Conservation (phyloP, 352 stramenopile genomes). For the Phytophthora agathidicida region DNA sequence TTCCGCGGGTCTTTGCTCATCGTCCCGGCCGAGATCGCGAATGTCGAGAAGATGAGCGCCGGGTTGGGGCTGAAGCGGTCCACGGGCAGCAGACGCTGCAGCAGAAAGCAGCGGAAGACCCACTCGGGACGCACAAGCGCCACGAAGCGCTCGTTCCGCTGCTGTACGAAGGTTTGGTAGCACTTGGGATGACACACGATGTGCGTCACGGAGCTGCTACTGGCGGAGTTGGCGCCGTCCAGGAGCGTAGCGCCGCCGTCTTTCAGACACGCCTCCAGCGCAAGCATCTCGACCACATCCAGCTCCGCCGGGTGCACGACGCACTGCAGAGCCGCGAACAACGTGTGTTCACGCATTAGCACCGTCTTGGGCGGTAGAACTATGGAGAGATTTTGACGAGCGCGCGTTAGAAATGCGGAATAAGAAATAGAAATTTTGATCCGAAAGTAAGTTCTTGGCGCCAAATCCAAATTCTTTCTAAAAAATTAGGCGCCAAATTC, state of each 20-base stretch:
- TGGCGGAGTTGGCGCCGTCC: constrained; percentile 22
- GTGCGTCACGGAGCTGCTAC: constrained; percentile 52
- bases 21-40: constrained; percentile 70
- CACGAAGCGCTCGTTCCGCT: constrained; percentile 72
- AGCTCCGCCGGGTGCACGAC: constrained; percentile 63
- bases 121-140: constrained; percentile 79
- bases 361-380: too few relatives aligned
- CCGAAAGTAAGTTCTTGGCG: constrained; percentile 1
- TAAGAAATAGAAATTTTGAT: constrained; percentile 11
- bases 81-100: constrained; percentile 65
- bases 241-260: constrained; percentile 66
- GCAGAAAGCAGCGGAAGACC: constrained; percentile 77
- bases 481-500: too few relatives aligned
- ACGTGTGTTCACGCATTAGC: constrained; percentile 45
- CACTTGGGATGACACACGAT: constrained; percentile 71
- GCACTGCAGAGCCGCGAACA: constrained; percentile 58
- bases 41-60: constrained; percentile 74
- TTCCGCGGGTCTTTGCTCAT: constrained; percentile 85
- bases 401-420: too few relatives aligned
- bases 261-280: constrained; percentile 64
- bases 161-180: constrained; percentile 52
- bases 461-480: constrained; percentile 9
- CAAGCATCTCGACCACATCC: constrained; percentile 36
- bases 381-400: too few relatives aligned
- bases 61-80: constrained; percentile 84